These are phyloP conservation scores for Phialophora verrucosa DNA, from an alignment of 2,329 filamentous ascomycete species.

Conservation along the genomic window DNA sequence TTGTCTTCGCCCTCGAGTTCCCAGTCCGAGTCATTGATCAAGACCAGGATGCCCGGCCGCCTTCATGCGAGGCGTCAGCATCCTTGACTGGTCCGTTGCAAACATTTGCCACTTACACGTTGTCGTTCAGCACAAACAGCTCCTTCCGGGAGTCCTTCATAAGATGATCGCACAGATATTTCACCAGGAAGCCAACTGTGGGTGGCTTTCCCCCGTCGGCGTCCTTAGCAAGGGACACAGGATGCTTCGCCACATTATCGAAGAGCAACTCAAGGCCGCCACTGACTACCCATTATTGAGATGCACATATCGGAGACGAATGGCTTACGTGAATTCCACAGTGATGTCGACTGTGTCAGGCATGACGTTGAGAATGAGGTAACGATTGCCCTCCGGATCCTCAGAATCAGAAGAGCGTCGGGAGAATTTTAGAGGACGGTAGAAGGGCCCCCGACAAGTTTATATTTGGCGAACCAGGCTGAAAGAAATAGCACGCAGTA, in stretches of 20 bases:
- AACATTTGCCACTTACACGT: constrained; percentile 69
- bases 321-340: constrained; percentile 73
- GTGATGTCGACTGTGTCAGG: constrained; percentile 60
- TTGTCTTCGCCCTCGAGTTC: constrained; percentile 93
- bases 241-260: constrained; percentile 76
- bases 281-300: constrained; percentile 52
- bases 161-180: constrained; percentile 76
- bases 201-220: constrained; percentile 62
- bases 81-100: background rate
- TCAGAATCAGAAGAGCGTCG: background rate
- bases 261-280: constrained; percentile 96
- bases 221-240: constrained; percentile 66
- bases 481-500: background rate
- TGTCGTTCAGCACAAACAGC: constrained; percentile 83
- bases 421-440: background rate
- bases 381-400: background rate
- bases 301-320: background rate
- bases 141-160: constrained; percentile 89
- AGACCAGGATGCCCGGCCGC: constrained; percentile 89
- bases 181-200: constrained; percentile 77
- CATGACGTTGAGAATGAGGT: background rate
- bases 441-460: background rate
- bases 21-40: constrained; percentile 99
- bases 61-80: constrained; percentile 53
- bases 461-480: background rate